Conservation (phyloP, 148 eudicot genomes). For the Limonium bicolor region DNA sequence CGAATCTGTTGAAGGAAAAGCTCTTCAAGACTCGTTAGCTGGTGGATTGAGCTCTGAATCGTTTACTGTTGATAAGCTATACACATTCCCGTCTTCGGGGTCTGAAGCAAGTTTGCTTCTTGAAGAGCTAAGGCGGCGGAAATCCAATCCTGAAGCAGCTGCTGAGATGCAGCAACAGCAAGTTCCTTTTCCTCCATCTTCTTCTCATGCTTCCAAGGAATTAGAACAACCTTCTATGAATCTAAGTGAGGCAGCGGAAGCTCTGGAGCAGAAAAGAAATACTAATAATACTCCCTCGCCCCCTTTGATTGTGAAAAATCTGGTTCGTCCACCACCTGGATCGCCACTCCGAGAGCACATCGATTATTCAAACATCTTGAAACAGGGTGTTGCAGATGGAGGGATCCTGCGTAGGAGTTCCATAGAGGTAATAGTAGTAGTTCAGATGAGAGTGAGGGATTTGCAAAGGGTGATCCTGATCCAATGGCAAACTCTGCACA, state of each 20-base stretch:
- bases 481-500: neutral
- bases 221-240: neutral
- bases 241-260: slow-evolving; percentile 1
- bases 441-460: neutral
- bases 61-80: slow-evolving; percentile 1
- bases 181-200: slow-evolving; percentile 1
- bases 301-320: too few species aligned
- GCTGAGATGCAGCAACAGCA: neutral
- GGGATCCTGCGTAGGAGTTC: neutral
- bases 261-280: too few species aligned
- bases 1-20: neutral
- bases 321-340: slow-evolving; percentile 4
- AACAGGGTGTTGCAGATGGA: too few species aligned
- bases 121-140: slow-evolving; percentile 1
- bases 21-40: neutral
- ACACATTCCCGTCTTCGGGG: neutral
- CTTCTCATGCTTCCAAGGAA: slow-evolving; percentile 4
- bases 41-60: neutral
- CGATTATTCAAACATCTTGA: neutral
- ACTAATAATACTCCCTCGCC: too few species aligned
- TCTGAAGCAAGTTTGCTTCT: slow-evolving; percentile 1
- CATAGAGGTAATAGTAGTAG: neutral
- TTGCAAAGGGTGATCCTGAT: neutral
- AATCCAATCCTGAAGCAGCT: neutral
- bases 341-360: slow-evolving; percentile 2